Percentiles rank a stretch among this genome's conserved stretches.
Conservation (phyloP, 257 asterid species). For the Linaria vulgaris region DNA sequence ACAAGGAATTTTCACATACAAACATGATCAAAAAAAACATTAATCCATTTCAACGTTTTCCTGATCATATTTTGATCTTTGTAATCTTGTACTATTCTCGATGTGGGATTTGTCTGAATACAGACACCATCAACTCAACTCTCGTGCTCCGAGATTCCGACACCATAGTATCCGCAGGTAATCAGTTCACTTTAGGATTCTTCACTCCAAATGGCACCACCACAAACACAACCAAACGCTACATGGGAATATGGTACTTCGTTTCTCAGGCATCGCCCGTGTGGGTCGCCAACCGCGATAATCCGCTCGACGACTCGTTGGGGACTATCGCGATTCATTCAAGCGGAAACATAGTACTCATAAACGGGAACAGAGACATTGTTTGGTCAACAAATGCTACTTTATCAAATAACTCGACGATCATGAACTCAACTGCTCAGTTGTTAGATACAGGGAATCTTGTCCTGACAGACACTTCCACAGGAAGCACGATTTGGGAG, state of each 20-base stretch:
- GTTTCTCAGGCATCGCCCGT: not conserved
- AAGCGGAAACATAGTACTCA: not conserved
- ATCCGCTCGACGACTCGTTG: not conserved
- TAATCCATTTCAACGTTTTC: too few relatives aligned
- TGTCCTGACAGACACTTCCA: not conserved
- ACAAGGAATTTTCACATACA: too few relatives aligned
- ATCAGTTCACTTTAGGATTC: slow-evolving; percentile 36
- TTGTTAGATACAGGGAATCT: slow-evolving; percentile 3
- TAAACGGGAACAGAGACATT: not conserved
- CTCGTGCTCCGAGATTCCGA: slow-evolving; percentile 29
- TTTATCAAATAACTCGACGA: not conserved
- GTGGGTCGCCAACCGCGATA: slow-evolving; percentile 9
- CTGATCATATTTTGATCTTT: too few relatives aligned
- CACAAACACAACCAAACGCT: too few relatives aligned
- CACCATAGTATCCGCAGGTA: slow-evolving; percentile 22
- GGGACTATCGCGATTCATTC: not conserved
- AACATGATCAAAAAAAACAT: too few relatives aligned
- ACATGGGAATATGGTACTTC: slow-evolving; percentile 23
- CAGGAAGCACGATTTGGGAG: slow-evolving; percentile 13
- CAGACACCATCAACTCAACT: too few relatives aligned
- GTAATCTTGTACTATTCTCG: too few relatives aligned
- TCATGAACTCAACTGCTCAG: slow-evolving; percentile 12
- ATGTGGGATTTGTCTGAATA: too few relatives aligned
- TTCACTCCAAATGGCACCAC: slow-evolving; percentile 38
- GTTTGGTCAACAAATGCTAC: not conserved